Base-by-base conservation (phyloP, 495 filamentous ascomycete species). In the Aspergillus asperescens region DNA sequence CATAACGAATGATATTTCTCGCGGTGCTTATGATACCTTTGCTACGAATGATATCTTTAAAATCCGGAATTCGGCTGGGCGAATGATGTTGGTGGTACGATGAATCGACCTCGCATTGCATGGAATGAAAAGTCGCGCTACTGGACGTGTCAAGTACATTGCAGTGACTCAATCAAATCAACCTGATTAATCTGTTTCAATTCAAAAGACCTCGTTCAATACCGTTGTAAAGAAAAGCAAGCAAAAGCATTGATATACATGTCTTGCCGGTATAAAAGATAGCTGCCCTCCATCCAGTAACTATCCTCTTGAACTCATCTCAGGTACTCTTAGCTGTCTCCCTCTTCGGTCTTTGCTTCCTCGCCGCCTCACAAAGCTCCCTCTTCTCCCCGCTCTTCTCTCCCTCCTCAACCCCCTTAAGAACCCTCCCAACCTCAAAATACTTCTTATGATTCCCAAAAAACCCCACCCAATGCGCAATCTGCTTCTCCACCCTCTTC, bases 381-480 rank as follows among this genome's bases (percentile, higher is more conserved):
- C 70, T 70, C 57, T 70, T 62, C 47, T 65, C 64, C 54, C 65
- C 62, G 55, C 55, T 61, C 41, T 40, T 50, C 47, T 63, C 67
- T 48, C 52, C 57, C 43, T 46, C 58, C 40, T 52, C 56, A 19
- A 66, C 65, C 42, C 64, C 54, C 40, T 62, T 65, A 51, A 72
- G 58, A 4, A 93, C 80, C 61, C 69, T 78, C 6, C 89, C 89
- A 19, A 89, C 85, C 67, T 79, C 77, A 55, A 79, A 78, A 69
- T 94, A 94, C 73, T 81, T 88, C 61, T 81, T 72, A 62, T 80
- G 83, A n/a, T 77, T 83, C 66, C 66, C 78, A 68, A 96, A 98
- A 73, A 96, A 87, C 15, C 75, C 64, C 50, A 71, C 59, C 77
- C 76, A 79, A 41, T 75, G 63, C 49, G 46, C 35, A 24, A 80